phyloP scores from a whole-genome alignment of 2,329 filamentous ascomycete genomes.

The Fusarium hainanense region DNA sequence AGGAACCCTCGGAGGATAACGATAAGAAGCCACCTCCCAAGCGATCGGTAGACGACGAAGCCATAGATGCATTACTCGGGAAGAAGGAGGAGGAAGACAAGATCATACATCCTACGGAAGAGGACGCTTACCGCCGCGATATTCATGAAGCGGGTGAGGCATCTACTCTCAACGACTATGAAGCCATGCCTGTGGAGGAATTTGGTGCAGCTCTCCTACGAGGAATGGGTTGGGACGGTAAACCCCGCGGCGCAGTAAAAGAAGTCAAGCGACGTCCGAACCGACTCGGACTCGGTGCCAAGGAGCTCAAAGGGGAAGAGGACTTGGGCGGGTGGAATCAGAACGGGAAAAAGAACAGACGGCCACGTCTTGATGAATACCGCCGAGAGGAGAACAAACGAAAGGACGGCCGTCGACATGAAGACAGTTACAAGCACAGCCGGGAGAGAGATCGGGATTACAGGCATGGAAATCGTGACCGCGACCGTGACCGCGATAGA shows the following conservation, averaged over 20 bases:
- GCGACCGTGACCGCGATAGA: constrained; percentile 22
- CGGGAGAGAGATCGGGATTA: constrained; percentile 54
- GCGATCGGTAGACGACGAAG: constrained; percentile 60
- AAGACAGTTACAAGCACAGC: constrained; percentile 61
- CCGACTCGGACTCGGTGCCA: constrained; percentile 88
- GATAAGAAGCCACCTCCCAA: constrained; percentile 14
- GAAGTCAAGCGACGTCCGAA: constrained; percentile 79
- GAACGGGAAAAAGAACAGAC: constrained; percentile 62
- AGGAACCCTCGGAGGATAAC: constrained; percentile 11
- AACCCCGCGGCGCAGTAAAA: constrained; percentile 65
- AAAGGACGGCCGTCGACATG: constrained; percentile 56
- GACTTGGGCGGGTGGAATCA: constrained; percentile 87
- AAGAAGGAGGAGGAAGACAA: constrained; percentile 61
- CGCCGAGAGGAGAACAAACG: constrained; percentile 57
- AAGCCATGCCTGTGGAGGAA: constrained; percentile 89
- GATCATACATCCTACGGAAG: constrained; percentile 68
- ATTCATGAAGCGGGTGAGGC: constrained; percentile 77
- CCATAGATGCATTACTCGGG: constrained; percentile 74
- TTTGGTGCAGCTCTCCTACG: constrained; percentile 91
- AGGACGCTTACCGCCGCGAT: constrained; percentile 76
- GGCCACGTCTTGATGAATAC: constrained; percentile 64
- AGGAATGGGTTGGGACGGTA: constrained; percentile 94
- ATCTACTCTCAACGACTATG: constrained; percentile 85
- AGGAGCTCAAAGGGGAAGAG: constrained; percentile 76
- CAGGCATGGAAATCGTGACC: constrained; percentile 48